These are phyloP conservation scores for Diaporthe longicolla DNA, from an alignment of 2,329 filamentous ascomycete genomes.

Conservation along the genomic window DNA sequence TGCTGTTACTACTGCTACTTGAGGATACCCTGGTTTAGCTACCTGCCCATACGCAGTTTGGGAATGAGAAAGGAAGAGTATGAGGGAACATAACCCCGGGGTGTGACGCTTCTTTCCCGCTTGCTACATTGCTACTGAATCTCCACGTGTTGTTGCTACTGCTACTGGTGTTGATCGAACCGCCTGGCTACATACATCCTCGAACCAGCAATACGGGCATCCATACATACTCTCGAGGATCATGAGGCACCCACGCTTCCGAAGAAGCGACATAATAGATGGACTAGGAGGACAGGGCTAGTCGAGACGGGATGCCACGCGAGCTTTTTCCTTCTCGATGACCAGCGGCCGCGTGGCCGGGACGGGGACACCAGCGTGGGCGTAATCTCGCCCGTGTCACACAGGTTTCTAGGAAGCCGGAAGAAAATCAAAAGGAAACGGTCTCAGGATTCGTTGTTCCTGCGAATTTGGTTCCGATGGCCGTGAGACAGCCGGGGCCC, in stretches of 20 bases:
- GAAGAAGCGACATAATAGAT: not conserved
- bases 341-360: constrained; percentile 6
- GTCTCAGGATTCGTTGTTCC: not conserved
- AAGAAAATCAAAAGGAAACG: not conserved
- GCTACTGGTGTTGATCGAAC: not conserved
- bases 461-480: not conserved
- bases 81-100: not conserved
- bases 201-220: not conserved
- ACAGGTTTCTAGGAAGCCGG: not conserved
- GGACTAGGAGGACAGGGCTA: not conserved
- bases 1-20: constrained; percentile 24
- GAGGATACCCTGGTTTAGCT: constrained; percentile 39
- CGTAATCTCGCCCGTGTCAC: constrained; percentile 12
- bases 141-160: not conserved
- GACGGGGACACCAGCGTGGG: not conserved
- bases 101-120: not conserved
- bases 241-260: not conserved
- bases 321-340: not conserved
- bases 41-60: constrained; percentile 25
- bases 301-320: constrained; percentile 11
- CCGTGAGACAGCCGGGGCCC: not conserved
- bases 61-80: constrained; percentile 33
- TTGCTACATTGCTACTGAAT: not conserved
- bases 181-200: not conserved
- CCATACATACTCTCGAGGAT: not conserved